A percentile compares a stretch with the other conserved stretches of the same genome.
These are phyloP conservation scores for Tolypocladium inflatum DNA, from an alignment of 2,329 filamentous ascomycete genomes.

Conservation along the genomic window DNA sequence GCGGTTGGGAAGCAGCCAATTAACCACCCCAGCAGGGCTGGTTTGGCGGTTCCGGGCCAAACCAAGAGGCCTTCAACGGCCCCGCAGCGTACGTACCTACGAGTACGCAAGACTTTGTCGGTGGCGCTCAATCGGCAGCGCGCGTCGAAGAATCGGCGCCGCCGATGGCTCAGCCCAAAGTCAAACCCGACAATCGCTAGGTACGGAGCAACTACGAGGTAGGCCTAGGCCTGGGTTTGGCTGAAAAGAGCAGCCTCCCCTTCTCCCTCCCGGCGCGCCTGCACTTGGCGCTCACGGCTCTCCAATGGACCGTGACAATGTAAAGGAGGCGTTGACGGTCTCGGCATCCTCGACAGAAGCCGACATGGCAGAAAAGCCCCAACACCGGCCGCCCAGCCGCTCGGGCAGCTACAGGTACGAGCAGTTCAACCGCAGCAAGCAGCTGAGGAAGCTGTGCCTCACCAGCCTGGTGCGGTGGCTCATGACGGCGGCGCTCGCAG, in stretches of 20 bases:
- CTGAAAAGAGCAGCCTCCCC: no score
- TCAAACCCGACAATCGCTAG: neutral
- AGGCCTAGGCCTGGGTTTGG: no score
- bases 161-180: neutral
- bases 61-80: neutral
- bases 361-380: neutral
- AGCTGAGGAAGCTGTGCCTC: slow-evolving; percentile 10
- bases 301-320: neutral
- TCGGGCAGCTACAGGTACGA: slow-evolving; percentile 10
- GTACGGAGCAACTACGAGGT: no score
- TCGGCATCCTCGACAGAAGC: neutral
- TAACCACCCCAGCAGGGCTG: neutral
- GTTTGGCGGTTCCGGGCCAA: neutral
- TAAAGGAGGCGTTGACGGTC: neutral
- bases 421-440: slow-evolving; percentile 9
- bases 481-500: slow-evolving; percentile 17
- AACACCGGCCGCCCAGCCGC: neutral
- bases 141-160: neutral
- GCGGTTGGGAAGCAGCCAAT: no score
- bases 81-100: neutral
- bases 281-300: no score
- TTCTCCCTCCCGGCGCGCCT: no score
- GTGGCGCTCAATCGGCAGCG: neutral
- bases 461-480: slow-evolving; percentile 15
- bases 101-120: neutral